Evolutionary conservation across 192 early-diverging fungal species (phyloP), one percentile per base, ranked within the genome.

Genomic region (Coemansia sp.): DNA sequence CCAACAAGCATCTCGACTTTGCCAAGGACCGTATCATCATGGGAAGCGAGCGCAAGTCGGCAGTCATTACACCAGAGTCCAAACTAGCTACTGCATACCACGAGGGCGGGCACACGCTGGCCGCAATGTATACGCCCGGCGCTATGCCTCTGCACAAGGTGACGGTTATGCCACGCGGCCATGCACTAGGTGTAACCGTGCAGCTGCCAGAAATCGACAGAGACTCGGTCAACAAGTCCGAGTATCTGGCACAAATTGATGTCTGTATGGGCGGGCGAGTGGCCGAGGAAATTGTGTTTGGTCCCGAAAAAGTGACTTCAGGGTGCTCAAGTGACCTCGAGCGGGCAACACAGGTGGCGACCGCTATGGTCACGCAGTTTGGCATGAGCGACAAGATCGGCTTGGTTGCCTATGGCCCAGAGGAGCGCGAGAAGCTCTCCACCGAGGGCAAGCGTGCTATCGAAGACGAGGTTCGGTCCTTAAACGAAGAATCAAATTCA

Each of bases 1-100:
- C 68, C 9, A 87, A 89, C 79, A 82, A 73, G 47, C 91, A 98
- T 61, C 71, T 99, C 61, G 98, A 99, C 71, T 94, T 86, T 78
- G 95, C 98, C 53, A 98, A 98, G 78, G 98, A 99, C 69, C 93
- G 94, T 59, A 95, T 99, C 56, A 77, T 99, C 55, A 98, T 98
- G 96, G 98, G 98, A 10, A 87, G 91, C 15, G 98, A 99, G 79
- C 85, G 94, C 65, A 88, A 86, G 60, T 89, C 88, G 21, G 94
- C 94, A 2, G 89, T 97, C 11, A 88, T 98, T 46, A 92, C 93
- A 5, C 90, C 89, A 12, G 86, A 95, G 49, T 84, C 77, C 63
- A 96, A 96, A 65, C 80, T 84, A 18, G 67, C 93, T 30, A 98
- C 96, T 7, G 96, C 98, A 1, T 98, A 98, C 65, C 98, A 99